Conservation (phyloP, 78 protist genomes). For the Chrysochromulina tobinii region DNA sequence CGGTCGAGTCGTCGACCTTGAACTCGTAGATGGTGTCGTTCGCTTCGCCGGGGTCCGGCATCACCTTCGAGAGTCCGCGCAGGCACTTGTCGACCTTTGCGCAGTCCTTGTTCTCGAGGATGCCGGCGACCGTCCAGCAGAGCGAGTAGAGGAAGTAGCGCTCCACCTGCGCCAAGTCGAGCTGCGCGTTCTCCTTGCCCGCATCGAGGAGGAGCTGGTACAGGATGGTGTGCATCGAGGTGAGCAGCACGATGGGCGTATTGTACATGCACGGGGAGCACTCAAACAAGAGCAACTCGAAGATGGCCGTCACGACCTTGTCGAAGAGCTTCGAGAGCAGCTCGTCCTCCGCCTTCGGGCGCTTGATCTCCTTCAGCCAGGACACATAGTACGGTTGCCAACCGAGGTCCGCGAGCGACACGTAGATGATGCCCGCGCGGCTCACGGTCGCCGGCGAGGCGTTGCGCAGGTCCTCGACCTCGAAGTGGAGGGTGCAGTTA, state of each 20-base stretch:
- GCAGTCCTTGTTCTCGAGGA: constrained; percentile 72
- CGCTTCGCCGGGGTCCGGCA: neutral
- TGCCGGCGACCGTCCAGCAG: constrained; percentile 80
- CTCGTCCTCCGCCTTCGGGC: neutral
- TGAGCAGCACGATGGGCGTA: constrained; percentile 42
- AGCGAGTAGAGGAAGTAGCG: constrained; percentile 65
- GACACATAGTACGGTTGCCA: too few relatives aligned
- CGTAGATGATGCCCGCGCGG: constrained; percentile 83
- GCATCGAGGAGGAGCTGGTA: constrained; percentile 25
- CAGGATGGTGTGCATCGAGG: constrained; percentile 65
- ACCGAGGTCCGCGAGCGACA: constrained; percentile 53
- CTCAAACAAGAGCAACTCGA: neutral
- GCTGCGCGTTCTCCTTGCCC: constrained; percentile 19
- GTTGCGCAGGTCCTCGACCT: constrained; percentile 77
- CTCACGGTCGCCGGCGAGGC: constrained; percentile 96
- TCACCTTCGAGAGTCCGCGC: neutral
- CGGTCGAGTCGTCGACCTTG: constrained; percentile 48
- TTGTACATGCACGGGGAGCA: neutral
- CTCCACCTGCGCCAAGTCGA: constrained; percentile 38
- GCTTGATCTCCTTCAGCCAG: too few relatives aligned
- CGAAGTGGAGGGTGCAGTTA: constrained; percentile 70
- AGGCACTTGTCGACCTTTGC: constrained; percentile 28
- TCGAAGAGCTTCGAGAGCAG: constrained; percentile 38
- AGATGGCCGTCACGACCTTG: neutral
- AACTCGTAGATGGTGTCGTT: constrained; percentile 72